A percentile compares a stretch with the other conserved stretches of the same genome.
These are phyloP conservation scores for Arctium minus DNA, from an alignment of 129 eudicot genomes.

Conservation along the genomic window DNA sequence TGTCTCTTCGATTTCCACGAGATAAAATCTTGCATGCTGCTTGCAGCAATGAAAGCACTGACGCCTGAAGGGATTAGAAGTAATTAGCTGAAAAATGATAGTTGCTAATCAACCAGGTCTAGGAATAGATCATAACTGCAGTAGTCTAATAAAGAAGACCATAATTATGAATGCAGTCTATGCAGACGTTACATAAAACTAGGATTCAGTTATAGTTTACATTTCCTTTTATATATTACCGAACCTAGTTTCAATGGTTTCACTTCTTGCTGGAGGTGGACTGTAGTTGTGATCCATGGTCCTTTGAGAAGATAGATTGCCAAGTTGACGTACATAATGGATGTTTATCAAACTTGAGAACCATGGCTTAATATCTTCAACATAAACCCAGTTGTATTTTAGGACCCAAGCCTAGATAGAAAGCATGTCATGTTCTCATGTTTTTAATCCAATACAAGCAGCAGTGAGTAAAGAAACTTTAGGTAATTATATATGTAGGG, in stretches of 20 bases:
- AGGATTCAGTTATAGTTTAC: background rate
- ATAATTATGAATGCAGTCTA: background rate
- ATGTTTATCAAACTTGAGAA: background rate
- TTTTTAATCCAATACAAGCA: background rate
- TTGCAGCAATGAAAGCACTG: conserved; percentile 79
- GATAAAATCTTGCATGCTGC: conserved; percentile 88
- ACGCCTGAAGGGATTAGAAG: conserved; percentile 56
- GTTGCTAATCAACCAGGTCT: conserved; percentile 6
- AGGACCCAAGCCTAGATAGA: background rate
- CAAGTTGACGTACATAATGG: background rate
- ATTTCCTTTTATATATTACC: background rate
- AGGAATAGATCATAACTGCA: conserved; percentile 5
- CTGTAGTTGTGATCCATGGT: background rate
- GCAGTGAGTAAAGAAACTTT: background rate
- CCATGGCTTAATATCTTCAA: background rate
- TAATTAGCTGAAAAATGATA: conserved; percentile 1
- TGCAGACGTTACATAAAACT: background rate
- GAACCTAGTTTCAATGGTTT: background rate
- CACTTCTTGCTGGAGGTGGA: background rate
- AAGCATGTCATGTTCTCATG: background rate
- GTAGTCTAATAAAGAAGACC: background rate
- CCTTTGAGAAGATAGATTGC: background rate
- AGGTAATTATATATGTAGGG: background rate
- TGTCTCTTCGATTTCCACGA: conserved; percentile 86
- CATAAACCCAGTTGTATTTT: background rate